Conservation (phyloP, 192 early-diverging fungal genomes). For the Gonapodya prolifera region DNA sequence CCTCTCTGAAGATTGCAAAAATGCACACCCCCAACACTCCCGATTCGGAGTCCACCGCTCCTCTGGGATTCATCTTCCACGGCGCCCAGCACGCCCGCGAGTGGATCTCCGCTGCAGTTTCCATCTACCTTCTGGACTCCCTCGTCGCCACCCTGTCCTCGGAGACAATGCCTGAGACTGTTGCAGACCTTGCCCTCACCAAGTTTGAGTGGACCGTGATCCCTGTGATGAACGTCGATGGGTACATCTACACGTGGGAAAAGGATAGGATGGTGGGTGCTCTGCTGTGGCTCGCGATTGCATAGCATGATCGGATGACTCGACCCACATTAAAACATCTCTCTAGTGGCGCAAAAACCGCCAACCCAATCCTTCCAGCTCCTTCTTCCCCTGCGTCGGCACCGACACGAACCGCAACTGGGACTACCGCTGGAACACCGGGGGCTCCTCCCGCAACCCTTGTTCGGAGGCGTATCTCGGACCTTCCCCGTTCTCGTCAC, state of each 20-base stretch:
- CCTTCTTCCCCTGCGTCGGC: slow-evolving; percentile 36
- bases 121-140: slow-evolving; percentile 38
- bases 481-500: slow-evolving; percentile 30
- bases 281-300: not conserved
- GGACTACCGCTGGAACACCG: slow-evolving; percentile 21
- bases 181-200: slow-evolving; percentile 13
- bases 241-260: slow-evolving; percentile 42
- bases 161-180: not conserved
- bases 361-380: slow-evolving; percentile 24
- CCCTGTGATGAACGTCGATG: slow-evolving; percentile 53
- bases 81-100: slow-evolving; percentile 27
- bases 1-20: not conserved
- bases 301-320: not conserved
- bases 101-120: slow-evolving; percentile 25
- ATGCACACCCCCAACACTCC: not conserved
- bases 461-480: slow-evolving; percentile 46
- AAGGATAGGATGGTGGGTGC: slow-evolving; percentile 28
- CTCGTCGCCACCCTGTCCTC: slow-evolving; percentile 25
- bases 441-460: slow-evolving; percentile 36
- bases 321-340: not conserved
- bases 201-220: slow-evolving; percentile 39
- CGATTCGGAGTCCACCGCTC: not conserved
- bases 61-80: slow-evolving; percentile 21
- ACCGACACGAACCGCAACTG: slow-evolving; percentile 56
- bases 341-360: slow-evolving; percentile 48